Conservation (phyloP, 2,329 filamentous ascomycete genomes). For the Catunica adiposa region DNA sequence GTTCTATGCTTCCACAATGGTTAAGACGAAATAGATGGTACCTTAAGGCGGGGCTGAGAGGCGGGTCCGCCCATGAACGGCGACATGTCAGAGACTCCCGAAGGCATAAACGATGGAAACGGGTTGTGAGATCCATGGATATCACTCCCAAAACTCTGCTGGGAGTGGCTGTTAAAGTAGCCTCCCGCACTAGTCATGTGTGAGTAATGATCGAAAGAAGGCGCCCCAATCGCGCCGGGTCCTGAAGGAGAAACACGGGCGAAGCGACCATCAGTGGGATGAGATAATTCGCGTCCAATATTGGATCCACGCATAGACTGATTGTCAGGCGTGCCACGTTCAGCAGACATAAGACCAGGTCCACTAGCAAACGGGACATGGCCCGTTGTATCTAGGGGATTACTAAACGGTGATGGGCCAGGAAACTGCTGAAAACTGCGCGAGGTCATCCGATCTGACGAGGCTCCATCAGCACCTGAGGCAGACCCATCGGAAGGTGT, state of each 20-base stretch:
- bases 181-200: neutral
- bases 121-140: no score
- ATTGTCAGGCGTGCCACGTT: neutral
- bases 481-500: neutral
- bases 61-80: neutral
- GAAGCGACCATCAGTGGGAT: neutral
- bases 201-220: no score
- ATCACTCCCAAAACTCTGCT: neutral
- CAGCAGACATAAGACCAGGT: neutral
- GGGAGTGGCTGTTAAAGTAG: neutral
- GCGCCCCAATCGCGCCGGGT: neutral
- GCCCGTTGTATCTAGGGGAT: neutral
- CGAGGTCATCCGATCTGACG: neutral
- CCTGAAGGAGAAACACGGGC: neutral
- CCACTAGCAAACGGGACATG: neutral
- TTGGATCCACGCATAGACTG: neutral
- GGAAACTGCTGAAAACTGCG: neutral
- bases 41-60: slow-evolving; percentile 6
- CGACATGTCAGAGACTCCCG: neutral
- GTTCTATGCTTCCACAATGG: neutral
- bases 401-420: neutral
- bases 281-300: neutral
- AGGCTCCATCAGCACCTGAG: neutral
- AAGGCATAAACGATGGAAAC: neutral
- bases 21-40: neutral